Base-by-base conservation (phyloP, 2,329 filamentous ascomycete species). In the Talaromyces sp. region DNA sequence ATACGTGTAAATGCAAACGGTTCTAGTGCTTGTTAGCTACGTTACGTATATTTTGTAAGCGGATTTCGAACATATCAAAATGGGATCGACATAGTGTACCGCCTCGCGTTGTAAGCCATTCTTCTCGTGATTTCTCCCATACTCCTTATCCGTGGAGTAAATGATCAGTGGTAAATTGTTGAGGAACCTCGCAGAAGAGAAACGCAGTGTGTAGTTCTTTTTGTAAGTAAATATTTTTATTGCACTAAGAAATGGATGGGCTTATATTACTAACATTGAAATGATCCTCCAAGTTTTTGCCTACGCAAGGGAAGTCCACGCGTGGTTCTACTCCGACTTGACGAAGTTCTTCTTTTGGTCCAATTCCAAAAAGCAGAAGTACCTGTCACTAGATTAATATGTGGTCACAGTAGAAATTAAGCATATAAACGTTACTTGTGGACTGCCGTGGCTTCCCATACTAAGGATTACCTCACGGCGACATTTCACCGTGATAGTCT, bases 311-410 rank as follows among this genome's bases (percentile, higher is more conserved):
- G 54, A 78, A 78, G 38, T 73, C 68, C 6, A 81, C 71, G 56
- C 75, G 75, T 35, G 74, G 71, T 6, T 73, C 64, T 2, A 83
- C 73, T 0, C 75, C 75, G 0, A 74, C 75, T 0, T 67, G 65
- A 10, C 67, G 62, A 1, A 83, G 72, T 1, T 81, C 66, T 0
- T 72, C 68, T 0, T 74, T 70, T 50, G 78, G 75, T 1, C 85
- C 85, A 29, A 88, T 78, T 0, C 85, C 85, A 0, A 84, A 87
- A 1, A 86, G 75, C 63, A 88, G 85, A n/a, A 83, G 79, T n/a
- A n/a, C 3, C 38, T 43, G 38, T n/a, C 38, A 6, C n/a, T 43
- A n/a, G 1, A 17, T 43, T 19, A 43, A n/a, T 43, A 43, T 17
- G 38, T n/a, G 19, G 19, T 17, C 17, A 43, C 8, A 43, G 7